A percentile compares a stretch with the other conserved stretches of the same genome.
Conservation (phyloP, 148 eudicot species). For the Mesembryanthemum crystallinum region DNA sequence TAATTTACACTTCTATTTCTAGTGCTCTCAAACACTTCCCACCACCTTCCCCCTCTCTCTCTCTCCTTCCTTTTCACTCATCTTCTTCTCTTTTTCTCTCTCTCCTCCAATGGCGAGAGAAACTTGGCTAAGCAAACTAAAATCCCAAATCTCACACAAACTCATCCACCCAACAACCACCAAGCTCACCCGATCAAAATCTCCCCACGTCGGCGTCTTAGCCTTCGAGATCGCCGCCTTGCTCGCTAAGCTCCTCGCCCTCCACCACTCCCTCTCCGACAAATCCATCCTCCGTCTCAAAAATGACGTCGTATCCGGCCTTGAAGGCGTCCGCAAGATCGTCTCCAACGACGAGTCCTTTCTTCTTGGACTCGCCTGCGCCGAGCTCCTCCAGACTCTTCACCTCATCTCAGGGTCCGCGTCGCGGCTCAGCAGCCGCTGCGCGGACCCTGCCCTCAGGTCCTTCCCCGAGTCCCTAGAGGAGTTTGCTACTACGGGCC, state of each 20-base stretch:
- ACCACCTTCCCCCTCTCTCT: conserved; percentile 11
- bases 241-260: conserved; percentile 61
- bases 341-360: conserved; percentile 76
- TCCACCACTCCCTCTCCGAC: conserved; percentile 76
- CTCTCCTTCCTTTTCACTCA: not conserved
- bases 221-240: conserved; percentile 69
- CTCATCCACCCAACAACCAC: conserved; percentile 24
- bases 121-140: conserved; percentile 66
- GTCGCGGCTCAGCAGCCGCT: conserved; percentile 36
- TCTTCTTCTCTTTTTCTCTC: not conserved
- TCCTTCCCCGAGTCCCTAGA: conserved; percentile 40
- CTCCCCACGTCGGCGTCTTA: conserved; percentile 47
- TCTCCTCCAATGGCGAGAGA: conserved; percentile 45
- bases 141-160: conserved; percentile 37
- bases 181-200: not conserved
- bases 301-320: conserved; percentile 37
- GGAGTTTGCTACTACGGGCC: conserved; percentile 63
- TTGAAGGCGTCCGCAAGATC: conserved; percentile 68
- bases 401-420: conserved; percentile 40
- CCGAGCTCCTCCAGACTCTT: conserved; percentile 58
- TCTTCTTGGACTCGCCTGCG: conserved; percentile 62
- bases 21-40: conserved; percentile 15
- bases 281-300: conserved; percentile 42
- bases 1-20: conserved; percentile 16
- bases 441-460: conserved; percentile 47